Evolutionary conservation across 2,329 filamentous ascomycete species (phyloP).

Genomic region (Trichoderma koningii): DNA sequence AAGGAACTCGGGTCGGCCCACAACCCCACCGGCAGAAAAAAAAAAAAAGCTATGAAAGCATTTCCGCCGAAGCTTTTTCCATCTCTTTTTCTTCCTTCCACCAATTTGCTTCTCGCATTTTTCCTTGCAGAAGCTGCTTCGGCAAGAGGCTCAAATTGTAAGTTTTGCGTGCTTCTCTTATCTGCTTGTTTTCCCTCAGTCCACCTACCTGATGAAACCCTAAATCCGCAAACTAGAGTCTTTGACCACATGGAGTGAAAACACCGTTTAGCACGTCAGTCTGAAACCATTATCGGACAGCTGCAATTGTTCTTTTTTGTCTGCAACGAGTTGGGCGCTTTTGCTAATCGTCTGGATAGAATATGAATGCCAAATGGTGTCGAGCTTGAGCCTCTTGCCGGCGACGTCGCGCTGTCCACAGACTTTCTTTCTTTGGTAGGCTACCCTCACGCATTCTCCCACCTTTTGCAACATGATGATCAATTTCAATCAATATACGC

Average conservation of each 20-base stretch:
- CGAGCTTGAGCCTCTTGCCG: slow-evolving; percentile 14
- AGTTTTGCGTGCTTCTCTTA: slow-evolving; percentile 5
- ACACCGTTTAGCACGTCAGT: slow-evolving; percentile 84
- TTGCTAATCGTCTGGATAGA: slow-evolving; percentile 34
- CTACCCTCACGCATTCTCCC: slow-evolving; percentile 15
- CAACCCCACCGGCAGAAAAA: slow-evolving; percentile 30
- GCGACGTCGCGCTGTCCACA: background rate
- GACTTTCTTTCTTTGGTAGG: slow-evolving; percentile 35
- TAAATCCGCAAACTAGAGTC: slow-evolving; percentile 95
- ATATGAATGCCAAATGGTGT: slow-evolving; percentile 28
- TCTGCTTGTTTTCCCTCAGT: slow-evolving; percentile 17
- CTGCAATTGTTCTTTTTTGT: slow-evolving; percentile 27
- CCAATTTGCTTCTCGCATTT: slow-evolving; percentile 12
- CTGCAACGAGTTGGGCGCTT: slow-evolving; percentile 19
- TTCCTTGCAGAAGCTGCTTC: slow-evolving; percentile 15
- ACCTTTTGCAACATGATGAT: slow-evolving; percentile 53
- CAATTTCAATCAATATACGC: slow-evolving; percentile 69
- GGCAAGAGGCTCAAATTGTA: slow-evolving; percentile 26
- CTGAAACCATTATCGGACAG: slow-evolving; percentile 59
- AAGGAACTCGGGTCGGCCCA: slow-evolving; percentile 26
- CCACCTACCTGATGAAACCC: slow-evolving; percentile 72
- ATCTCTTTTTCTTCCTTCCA: slow-evolving; percentile 5
- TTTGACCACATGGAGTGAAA: slow-evolving; percentile 90
- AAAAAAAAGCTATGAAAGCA: slow-evolving; percentile 29
- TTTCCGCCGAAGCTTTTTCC: slow-evolving; percentile 23